Evolutionary conservation across 352 stramenopile genomes (phyloP).

Genomic region (Thalassiosira gravida): DNA sequence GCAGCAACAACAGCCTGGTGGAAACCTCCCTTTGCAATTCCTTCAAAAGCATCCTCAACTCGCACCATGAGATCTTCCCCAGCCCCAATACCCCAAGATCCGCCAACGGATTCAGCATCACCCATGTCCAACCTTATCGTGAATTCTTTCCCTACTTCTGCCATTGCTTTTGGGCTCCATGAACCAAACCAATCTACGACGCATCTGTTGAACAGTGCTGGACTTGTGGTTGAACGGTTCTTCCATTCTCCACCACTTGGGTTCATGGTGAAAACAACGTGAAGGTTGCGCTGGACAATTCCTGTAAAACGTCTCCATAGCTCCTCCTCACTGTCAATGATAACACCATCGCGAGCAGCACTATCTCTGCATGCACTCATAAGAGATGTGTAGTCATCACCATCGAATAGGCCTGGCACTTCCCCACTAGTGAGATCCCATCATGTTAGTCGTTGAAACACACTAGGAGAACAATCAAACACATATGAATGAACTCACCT

Average conservation of each 20-base stretch:
- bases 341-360: slow-evolving; percentile 87
- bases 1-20: slow-evolving; percentile 87
- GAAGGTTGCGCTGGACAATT: slow-evolving; percentile 97
- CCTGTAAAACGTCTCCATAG: slow-evolving; percentile 95
- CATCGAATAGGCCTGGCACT: slow-evolving; percentile 99
- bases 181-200: slow-evolving; percentile 99
- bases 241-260: slow-evolving; percentile 95
- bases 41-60: slow-evolving; percentile 80
- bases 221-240: slow-evolving; percentile 96
- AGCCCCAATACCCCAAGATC: slow-evolving; percentile 75
- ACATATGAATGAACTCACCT: not conserved
- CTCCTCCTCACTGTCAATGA: slow-evolving; percentile 89
- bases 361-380: slow-evolving; percentile 89
- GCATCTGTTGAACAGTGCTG: slow-evolving; percentile 99
- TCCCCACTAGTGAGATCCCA: slow-evolving; percentile 90
- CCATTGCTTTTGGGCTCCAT: slow-evolving; percentile 96
- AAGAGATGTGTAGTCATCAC: slow-evolving; percentile 96
- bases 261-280: slow-evolving; percentile 99
- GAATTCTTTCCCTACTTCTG: slow-evolving; percentile 97
- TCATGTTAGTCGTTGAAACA: not conserved
- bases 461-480: not conserved
- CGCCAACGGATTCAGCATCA: slow-evolving; percentile 85
- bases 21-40: slow-evolving; percentile 62
- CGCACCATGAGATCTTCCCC: slow-evolving; percentile 77
- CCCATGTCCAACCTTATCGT: slow-evolving; percentile 94